Evolutionary conservation across 306 rosid species (phyloP).

Genomic region (Trichosanthes truncata): DNA sequence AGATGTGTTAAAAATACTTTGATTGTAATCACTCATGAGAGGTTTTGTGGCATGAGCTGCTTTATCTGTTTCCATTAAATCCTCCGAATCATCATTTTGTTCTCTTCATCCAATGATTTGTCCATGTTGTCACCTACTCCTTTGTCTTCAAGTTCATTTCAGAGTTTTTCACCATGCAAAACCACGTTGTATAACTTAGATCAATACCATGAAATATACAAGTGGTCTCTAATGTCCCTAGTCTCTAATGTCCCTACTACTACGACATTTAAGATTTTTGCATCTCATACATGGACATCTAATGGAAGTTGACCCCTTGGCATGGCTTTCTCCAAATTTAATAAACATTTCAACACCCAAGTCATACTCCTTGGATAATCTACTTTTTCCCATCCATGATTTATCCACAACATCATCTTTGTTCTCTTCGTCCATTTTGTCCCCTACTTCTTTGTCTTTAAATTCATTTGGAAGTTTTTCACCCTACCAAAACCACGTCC

Average conservation of each 20-base stretch:
- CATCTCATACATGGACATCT: background rate
- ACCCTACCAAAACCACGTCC: background rate
- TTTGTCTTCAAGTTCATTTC: background rate
- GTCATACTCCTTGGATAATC: background rate
- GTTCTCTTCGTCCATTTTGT: background rate
- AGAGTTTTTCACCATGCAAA: background rate
- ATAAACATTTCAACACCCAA: background rate
- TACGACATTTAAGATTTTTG: background rate
- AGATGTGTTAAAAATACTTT: background rate
- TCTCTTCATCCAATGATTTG: too few relatives aligned
- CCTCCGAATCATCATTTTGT: background rate
- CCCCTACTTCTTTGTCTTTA: background rate
- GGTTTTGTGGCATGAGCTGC: background rate
- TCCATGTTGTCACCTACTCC: background rate
- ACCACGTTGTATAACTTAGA: background rate
- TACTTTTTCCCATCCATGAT: background rate
- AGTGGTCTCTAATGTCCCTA: too few relatives aligned
- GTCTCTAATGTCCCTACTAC: background rate
- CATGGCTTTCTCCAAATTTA: background rate
- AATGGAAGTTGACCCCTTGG: background rate
- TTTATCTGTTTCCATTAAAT: background rate
- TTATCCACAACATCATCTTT: too few relatives aligned
- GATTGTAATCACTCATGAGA: background rate
- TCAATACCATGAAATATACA: background rate
- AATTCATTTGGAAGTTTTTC: background rate